phyloP scores from a whole-genome alignment of 805 yeast species.

The Jamesozyma spencerorum region DNA sequence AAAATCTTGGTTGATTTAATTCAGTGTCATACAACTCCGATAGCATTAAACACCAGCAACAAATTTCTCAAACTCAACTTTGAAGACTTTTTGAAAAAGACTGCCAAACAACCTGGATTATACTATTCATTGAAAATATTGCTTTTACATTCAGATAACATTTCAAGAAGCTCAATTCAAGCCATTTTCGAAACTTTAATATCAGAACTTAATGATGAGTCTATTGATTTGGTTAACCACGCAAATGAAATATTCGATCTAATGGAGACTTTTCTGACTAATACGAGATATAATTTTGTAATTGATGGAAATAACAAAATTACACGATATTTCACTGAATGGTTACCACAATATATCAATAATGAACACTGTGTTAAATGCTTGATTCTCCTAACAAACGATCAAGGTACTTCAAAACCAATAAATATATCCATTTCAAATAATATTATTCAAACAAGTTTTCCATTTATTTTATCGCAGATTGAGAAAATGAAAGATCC shows the following conservation, averaged over 20 bases:
- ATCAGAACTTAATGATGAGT: not conserved
- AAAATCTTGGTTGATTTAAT: not conserved
- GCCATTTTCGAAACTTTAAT: not conserved
- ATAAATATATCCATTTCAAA: constrained; percentile 1
- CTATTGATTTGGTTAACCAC: not conserved
- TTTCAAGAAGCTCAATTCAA: not conserved
- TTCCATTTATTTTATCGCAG: constrained; percentile 4
- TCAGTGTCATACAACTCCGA: not conserved
- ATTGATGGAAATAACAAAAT: not conserved
- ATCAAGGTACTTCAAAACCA: not conserved
- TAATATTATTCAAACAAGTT: too few relatives aligned
- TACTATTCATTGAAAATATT: constrained; percentile 10
- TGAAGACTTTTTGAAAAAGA: constrained; percentile 14
- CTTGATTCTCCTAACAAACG: constrained; percentile 20
- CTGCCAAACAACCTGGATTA: constrained; percentile 7
- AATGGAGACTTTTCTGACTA: not conserved
- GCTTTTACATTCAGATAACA: not conserved
- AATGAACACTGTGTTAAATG: constrained; percentile 11
- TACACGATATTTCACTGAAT: constrained; percentile 1
- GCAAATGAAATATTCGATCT: not conserved
- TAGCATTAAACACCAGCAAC: constrained; percentile 1
- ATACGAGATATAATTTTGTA: too few relatives aligned
- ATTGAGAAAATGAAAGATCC: not conserved
- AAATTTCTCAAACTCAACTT: constrained; percentile 15
- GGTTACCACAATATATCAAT: constrained; percentile 2